Base-by-base conservation (phyloP, 1,284 basidiomycete genomes). In the Rhodotorula sp. region DNA sequence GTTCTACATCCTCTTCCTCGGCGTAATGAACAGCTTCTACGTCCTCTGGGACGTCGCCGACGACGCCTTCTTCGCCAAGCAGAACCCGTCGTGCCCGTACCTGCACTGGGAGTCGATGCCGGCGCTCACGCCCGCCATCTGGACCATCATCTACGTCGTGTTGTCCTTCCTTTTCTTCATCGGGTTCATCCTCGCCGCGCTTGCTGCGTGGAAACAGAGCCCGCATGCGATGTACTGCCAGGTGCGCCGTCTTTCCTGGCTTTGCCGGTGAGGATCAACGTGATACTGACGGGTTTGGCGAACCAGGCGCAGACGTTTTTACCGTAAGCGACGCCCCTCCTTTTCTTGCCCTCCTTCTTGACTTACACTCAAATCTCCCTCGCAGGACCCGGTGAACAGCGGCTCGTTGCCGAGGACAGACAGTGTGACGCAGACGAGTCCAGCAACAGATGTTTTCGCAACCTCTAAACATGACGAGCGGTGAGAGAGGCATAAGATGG, bases 1-100 rank as follows among this genome's bases (percentile, higher is more conserved):
- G 1, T 75, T 73, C 59, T 78, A 71, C 62, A 67, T 78, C 52
- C 70, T 78, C 7, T 78, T 78, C 60, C 52, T 78, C 17, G 77
- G 77, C 7, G 75, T 78, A 34, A 73, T 78, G 72, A 56, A 42
- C 10, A 61, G 57, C 3, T 74, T 77, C 44, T 77, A 77, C 61
- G 69, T 73, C 12, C 62, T 75, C 1, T 75, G 71, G 71, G 74
- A 75, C 41, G 71, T 70, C 19, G 64, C 64, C 9, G 74, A 75
- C 64, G 74, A 75, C 57, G 67, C 71, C 23, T 61, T 75, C 59
- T 75, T 75, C 50, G 62, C 70, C 12, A 70, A 70, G 25, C 58
- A 71, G 45, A 61, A 75, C 45, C 74, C 71, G 0, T 75, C 64
- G 55, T 75, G 74, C 41, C 69, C 74, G 1, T 55, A 63, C 17